phyloP scores from a whole-genome alignment of 148 eudicot genomes.

The Camellia granthamiana region DNA sequence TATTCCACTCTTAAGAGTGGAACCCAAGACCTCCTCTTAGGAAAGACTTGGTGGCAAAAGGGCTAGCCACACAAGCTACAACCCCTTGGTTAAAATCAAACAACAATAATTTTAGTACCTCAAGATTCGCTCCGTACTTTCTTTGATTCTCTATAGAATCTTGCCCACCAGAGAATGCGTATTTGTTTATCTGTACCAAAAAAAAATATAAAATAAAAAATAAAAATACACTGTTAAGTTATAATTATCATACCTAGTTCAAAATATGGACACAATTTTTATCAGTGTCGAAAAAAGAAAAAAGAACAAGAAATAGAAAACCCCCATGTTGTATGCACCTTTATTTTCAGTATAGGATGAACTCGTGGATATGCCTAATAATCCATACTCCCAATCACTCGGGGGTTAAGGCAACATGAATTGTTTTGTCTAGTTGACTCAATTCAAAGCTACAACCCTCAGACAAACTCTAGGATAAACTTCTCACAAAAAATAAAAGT shows the following conservation, averaged over 20 bases:
- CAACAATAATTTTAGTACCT: conserved; percentile 40
- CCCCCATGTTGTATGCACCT: too few relatives aligned
- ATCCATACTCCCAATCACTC: background rate
- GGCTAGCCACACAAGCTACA: too few relatives aligned
- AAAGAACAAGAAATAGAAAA: too few relatives aligned
- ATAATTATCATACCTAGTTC: too few relatives aligned
- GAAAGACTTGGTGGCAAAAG: too few relatives aligned
- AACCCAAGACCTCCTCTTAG: too few relatives aligned
- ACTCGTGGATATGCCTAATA: background rate
- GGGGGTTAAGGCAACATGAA: background rate
- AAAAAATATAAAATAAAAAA: too few relatives aligned
- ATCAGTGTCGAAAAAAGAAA: too few relatives aligned
- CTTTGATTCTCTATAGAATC: conserved; percentile 90
- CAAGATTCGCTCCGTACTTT: conserved; percentile 86
- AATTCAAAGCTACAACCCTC: background rate
- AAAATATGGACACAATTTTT: too few relatives aligned
- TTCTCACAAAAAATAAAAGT: background rate
- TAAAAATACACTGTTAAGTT: too few relatives aligned
- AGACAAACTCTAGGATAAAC: background rate
- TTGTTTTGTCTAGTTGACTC: background rate
- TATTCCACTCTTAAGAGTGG: background rate
- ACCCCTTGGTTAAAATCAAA: background rate
- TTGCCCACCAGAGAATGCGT: conserved; percentile 98
- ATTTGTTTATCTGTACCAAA: conserved; percentile 62
- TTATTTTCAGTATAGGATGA: background rate